phyloP scores from a whole-genome alignment of 176 grass and related monocot species.

The Urochloa ruziziensis region DNA sequence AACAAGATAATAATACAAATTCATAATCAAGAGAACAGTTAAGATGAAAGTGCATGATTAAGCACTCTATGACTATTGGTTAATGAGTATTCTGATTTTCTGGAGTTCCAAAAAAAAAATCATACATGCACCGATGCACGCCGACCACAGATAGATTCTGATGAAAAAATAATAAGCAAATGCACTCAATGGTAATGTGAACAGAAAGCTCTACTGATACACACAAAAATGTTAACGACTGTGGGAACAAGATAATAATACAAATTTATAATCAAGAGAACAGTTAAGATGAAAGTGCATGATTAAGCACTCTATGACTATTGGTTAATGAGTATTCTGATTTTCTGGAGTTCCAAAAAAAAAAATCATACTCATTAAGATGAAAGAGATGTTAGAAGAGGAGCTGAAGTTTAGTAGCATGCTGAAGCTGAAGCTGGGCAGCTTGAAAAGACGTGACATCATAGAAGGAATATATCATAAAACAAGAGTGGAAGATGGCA shows the following conservation, averaged over 20 bases:
- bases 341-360: neutral
- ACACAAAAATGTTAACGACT: neutral
- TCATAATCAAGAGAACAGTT: neutral
- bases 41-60: neutral
- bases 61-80: neutral
- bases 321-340: neutral
- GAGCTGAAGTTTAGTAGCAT: too few relatives aligned
- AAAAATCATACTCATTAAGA: neutral
- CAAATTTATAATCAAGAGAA: neutral
- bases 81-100: neutral
- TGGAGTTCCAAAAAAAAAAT: neutral
- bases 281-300: neutral
- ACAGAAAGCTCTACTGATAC: neutral
- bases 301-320: neutral
- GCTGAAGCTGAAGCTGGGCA: too few relatives aligned
- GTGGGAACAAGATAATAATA: neutral
- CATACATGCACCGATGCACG: neutral
- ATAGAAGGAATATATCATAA: too few relatives aligned
- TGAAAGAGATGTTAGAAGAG: too few relatives aligned
- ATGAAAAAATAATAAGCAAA: slow-evolving; percentile 2
- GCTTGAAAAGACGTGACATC: too few relatives aligned
- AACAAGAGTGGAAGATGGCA: too few relatives aligned
- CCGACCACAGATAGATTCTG: neutral
- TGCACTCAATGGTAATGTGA: neutral
- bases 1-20: neutral